Conservation (phyloP, 148 eudicot genomes). For the Selenicereus undatus region DNA sequence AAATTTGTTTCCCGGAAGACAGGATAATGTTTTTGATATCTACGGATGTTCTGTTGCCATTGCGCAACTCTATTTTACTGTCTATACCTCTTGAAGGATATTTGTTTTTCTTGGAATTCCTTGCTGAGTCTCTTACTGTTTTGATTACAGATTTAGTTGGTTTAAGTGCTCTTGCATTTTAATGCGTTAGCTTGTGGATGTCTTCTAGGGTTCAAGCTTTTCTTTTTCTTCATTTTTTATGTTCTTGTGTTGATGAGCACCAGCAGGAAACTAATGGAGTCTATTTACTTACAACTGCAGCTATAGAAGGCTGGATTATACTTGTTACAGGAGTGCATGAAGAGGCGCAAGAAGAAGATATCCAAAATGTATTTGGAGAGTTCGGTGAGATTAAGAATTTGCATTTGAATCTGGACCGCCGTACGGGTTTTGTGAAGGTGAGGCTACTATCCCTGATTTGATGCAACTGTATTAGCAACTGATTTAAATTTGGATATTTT, state of each 20-base stretch:
- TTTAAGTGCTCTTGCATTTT: neutral
- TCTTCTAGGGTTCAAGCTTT: neutral
- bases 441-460: neutral
- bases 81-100: too few species aligned
- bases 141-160: neutral
- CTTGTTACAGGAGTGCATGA: conserved; percentile 84
- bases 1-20: neutral
- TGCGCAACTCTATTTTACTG: neutral
- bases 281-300: conserved; percentile 33
- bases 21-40: too few species aligned
- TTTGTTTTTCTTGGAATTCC: too few species aligned
- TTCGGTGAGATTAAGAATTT: conserved; percentile 79
- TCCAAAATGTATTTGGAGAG: conserved; percentile 76
- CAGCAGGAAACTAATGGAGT: conserved; percentile 11
- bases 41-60: too few species aligned
- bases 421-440: conserved; percentile 95
- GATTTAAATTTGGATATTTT: too few species aligned
- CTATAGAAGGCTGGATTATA: conserved; percentile 94
- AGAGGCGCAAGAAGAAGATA: conserved; percentile 88
- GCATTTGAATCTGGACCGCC: conserved; percentile 92
- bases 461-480: neutral
- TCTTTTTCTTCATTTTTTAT: too few species aligned
- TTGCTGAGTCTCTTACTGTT: neutral
- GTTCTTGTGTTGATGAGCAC: neutral
- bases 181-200: neutral